phyloP scores from a whole-genome alignment of 805 yeast species.

The Metschnikowia peoriensis region DNA sequence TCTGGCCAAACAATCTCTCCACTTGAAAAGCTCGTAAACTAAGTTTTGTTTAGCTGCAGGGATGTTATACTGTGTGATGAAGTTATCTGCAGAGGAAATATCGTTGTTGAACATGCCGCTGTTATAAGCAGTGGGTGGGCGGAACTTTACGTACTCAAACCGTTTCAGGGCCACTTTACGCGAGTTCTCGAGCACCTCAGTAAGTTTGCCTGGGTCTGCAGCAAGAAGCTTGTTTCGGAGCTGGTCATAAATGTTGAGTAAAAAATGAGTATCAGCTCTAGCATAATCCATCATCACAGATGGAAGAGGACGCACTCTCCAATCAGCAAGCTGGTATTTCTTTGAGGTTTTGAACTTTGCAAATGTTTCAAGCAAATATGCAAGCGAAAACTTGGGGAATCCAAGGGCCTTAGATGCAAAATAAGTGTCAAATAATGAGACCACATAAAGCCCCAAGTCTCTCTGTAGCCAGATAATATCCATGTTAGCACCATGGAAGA shows the following conservation, averaged over 20 bases:
- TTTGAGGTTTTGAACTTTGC: conserved; percentile 87
- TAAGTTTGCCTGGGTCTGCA: conserved; percentile 39
- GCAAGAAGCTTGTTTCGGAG: conserved; percentile 60
- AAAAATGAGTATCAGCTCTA: conserved; percentile 90
- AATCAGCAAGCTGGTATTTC: conserved; percentile 93
- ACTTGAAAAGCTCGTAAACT: conserved; percentile 60
- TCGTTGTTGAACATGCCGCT: conserved; percentile 48
- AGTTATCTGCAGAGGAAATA: conserved; percentile 42
- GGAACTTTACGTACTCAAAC: conserved; percentile 75
- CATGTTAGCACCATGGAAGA: conserved; percentile 95
- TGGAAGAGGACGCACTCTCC: conserved; percentile 88
- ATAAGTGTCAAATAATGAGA: conserved; percentile 86
- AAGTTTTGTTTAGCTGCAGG: conserved; percentile 52
- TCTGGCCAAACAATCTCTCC: conserved; percentile 84
- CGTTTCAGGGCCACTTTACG: conserved; percentile 76
- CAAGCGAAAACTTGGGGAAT: conserved; percentile 78
- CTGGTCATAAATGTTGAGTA: conserved; percentile 75
- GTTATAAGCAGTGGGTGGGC: conserved; percentile 24
- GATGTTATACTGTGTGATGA: conserved; percentile 66
- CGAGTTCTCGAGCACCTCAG: conserved; percentile 69
- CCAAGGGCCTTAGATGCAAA: conserved; percentile 83
- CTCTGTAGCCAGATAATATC: conserved; percentile 97
- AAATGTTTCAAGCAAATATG: conserved; percentile 74
- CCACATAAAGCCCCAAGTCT: conserved; percentile 88
- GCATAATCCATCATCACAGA: conserved; percentile 81